These are phyloP conservation scores for Saxispiralis lemnorum DNA, from an alignment of 495 filamentous ascomycete species.

Conservation along the genomic window DNA sequence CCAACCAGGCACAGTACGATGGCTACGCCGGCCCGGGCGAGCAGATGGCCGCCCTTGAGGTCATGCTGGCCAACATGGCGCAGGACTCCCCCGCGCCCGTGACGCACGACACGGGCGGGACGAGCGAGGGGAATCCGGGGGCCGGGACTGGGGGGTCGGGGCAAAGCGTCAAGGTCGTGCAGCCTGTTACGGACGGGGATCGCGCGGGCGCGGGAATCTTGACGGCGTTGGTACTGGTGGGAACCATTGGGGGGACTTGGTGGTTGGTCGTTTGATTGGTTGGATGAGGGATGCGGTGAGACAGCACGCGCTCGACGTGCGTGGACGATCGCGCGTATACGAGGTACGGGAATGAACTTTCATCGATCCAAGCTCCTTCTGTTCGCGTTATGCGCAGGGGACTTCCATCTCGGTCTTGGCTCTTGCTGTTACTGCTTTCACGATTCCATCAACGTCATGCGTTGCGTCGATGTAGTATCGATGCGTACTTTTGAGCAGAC, in stretches of 20 bases:
- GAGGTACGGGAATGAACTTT: too few species aligned
- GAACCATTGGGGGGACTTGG: slow-evolving; percentile 20
- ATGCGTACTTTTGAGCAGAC: too few species aligned
- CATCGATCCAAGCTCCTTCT: too few species aligned
- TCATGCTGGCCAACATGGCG: slow-evolving; percentile 41
- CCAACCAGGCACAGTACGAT: slow-evolving; percentile 25
- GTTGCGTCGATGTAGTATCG: too few species aligned
- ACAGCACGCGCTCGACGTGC: too few species aligned
- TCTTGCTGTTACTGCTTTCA: too few species aligned
- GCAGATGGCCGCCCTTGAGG: slow-evolving; percentile 52
- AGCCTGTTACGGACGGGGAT: slow-evolving; percentile 18
- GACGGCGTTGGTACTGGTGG: slow-evolving; percentile 20
- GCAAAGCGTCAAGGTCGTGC: not conserved
- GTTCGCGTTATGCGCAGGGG: too few species aligned
- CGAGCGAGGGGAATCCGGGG: slow-evolving; percentile 17
- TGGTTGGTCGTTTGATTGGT: slow-evolving; percentile 21
- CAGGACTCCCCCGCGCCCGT: slow-evolving; percentile 22
- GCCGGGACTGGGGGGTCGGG: slow-evolving; percentile 16
- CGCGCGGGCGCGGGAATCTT: slow-evolving; percentile 23
- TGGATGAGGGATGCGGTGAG: too few species aligned
- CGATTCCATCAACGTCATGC: too few species aligned
- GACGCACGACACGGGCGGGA: slow-evolving; percentile 21
- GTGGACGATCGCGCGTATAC: too few species aligned
- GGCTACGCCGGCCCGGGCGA: slow-evolving; percentile 36
- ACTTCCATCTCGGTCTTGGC: too few species aligned